A percentile compares a stretch with the other conserved stretches of the same genome.
Conservation (phyloP, 2,329 filamentous ascomycete species). For the Xylariaceae sp. region DNA sequence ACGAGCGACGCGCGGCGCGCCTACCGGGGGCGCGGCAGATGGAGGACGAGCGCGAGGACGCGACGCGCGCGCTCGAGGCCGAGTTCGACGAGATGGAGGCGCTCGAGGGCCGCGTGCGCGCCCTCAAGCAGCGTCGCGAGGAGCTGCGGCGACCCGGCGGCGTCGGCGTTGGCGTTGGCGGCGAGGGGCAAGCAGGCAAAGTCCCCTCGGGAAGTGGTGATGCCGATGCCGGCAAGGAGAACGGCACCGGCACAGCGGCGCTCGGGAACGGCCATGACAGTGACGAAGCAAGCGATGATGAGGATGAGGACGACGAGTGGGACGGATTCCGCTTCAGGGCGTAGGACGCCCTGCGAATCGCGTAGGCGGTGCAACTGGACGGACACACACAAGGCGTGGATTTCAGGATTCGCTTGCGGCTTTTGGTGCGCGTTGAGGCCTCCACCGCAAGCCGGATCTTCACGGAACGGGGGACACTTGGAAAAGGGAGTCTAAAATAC, state of each 20-base stretch:
- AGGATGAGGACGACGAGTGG: conserved; percentile 50
- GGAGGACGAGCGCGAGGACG: conserved; percentile 68
- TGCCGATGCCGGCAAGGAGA: conserved; percentile 26
- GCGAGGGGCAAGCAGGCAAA: neutral
- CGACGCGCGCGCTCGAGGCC: conserved; percentile 61
- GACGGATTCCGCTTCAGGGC: conserved; percentile 48
- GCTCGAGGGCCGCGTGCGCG: conserved; percentile 62
- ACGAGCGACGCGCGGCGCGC: conserved; percentile 37
- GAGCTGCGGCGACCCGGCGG: conserved; percentile 44
- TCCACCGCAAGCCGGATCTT: too few relatives aligned
- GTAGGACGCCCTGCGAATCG: conserved; percentile 6
- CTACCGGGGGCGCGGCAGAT: conserved; percentile 49
- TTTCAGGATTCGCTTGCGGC: too few relatives aligned
- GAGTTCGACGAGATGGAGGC: conserved; percentile 81
- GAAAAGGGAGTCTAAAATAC: too few relatives aligned
- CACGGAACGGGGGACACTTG: too few relatives aligned
- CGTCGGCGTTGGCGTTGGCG: conserved; percentile 15
- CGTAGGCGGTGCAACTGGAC: too few relatives aligned
- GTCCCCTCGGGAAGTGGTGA: too few relatives aligned
- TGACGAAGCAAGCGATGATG: conserved; percentile 37
- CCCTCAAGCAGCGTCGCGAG: conserved; percentile 64
- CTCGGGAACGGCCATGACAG: conserved; percentile 30
- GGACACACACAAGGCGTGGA: too few relatives aligned
- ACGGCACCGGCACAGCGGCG: conserved; percentile 16
- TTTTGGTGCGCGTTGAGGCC: too few relatives aligned